A percentile compares a stretch with the other conserved stretches of the same genome.
Evolutionary conservation across 805 yeast genomes (phyloP).

Genomic region (Nakazawaea peltata): DNA sequence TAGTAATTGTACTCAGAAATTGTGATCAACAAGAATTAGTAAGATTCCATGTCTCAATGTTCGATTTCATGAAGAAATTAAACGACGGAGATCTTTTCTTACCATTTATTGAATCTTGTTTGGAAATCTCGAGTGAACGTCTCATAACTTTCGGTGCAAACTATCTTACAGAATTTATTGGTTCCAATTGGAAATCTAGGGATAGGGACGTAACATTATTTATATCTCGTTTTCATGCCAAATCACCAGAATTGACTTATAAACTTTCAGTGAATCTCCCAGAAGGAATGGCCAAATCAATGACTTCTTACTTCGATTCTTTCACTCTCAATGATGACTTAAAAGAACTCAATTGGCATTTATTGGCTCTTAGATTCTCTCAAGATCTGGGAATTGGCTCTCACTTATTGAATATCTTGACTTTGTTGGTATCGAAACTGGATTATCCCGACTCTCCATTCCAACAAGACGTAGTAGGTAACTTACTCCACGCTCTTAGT

Average conservation of each 20-base stretch:
- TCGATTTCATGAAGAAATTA: conserved; percentile 29
- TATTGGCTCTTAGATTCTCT: conserved; percentile 31
- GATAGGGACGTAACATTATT: conserved; percentile 32
- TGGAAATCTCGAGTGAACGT: conserved; percentile 34
- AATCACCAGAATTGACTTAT: no score
- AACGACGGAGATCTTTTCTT: conserved; percentile 30
- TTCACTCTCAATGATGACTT: conserved; percentile 9
- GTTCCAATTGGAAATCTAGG: conserved; percentile 29
- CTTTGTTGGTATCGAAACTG: conserved; percentile 4
- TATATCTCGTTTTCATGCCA: conserved; percentile 27
- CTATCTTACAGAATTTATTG: conserved; percentile 41
- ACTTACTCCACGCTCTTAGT: conserved; percentile 26
- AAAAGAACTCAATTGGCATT: conserved; percentile 44
- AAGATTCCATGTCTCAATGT: conserved; percentile 34
- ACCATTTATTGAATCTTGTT: conserved; percentile 38
- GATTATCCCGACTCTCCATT: conserved; percentile 17
- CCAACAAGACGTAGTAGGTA: conserved; percentile 33
- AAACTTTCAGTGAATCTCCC: conserved; percentile 19
- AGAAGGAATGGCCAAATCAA: conserved; percentile 19
- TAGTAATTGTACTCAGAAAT: conserved; percentile 46
- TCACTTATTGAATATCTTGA: conserved; percentile 16
- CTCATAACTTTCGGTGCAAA: conserved; percentile 35
- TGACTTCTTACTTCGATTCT: conserved; percentile 14
- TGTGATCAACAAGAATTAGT: conserved; percentile 39
- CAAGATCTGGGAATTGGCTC: conserved; percentile 19